A percentile compares a stretch with the other conserved stretches of the same genome.
phyloP scores from a whole-genome alignment of 169 alveolate genomes.

The Plasmodium gallinaceum region DNA sequence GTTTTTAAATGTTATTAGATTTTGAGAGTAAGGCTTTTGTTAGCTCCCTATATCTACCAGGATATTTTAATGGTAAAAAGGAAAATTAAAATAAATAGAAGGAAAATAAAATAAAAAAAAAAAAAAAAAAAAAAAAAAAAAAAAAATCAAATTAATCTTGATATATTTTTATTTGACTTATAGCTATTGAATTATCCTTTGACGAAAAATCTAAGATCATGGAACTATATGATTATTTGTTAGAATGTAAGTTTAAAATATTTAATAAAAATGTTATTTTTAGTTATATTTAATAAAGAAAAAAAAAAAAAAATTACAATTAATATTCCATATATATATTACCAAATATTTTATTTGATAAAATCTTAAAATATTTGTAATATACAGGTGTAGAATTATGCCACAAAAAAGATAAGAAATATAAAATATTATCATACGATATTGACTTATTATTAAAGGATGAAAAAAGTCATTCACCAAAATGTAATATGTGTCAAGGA shows the following conservation, averaged over 20 bases:
- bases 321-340: not conserved
- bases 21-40: constrained; percentile 30
- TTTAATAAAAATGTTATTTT: not conserved
- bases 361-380: not conserved
- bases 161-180: not conserved
- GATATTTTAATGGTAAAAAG: constrained; percentile 46
- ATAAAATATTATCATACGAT: not conserved
- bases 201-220: constrained; percentile 2
- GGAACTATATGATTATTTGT: constrained; percentile 12
- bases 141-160: not conserved
- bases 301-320: not conserved
- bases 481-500: constrained; percentile 54
- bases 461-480: constrained; percentile 1
- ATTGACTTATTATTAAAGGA: not conserved
- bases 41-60: constrained; percentile 33
- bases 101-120: not conserved
- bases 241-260: constrained; percentile 30
- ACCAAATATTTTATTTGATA: not conserved
- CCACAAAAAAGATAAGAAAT: not conserved
- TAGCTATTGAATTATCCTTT: constrained; percentile 41
- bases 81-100: not conserved
- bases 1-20: constrained; percentile 11
- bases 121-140: not conserved
- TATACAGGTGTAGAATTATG: constrained; percentile 47
- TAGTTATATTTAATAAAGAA: constrained; percentile 15